Evolutionary conservation across 2,329 filamentous ascomycete species (phyloP).

Genomic region (Tolypocladium pustulatum): DNA sequence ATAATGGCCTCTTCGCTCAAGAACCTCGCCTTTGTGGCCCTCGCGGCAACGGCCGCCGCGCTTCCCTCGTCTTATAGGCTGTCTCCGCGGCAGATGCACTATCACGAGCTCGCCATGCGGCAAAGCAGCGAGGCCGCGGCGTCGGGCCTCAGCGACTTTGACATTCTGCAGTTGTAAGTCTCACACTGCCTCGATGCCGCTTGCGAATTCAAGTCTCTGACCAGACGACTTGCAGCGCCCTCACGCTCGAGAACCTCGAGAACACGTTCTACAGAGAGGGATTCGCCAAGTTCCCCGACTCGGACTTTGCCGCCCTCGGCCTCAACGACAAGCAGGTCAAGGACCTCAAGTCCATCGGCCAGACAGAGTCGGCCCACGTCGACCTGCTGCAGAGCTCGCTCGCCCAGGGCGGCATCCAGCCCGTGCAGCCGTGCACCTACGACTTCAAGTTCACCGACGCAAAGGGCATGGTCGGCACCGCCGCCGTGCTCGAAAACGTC

Average conservation of each 20-base stretch:
- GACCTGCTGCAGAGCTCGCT: conserved; percentile 41
- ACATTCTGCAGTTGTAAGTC: conserved; percentile 49
- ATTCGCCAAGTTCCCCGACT: conserved; percentile 53
- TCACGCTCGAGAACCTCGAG: conserved; percentile 68
- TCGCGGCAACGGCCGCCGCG: conserved; percentile 35
- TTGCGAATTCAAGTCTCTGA: background rate
- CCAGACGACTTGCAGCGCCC: conserved; percentile 27
- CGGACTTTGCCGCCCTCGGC: conserved; percentile 49
- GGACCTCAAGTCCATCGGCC: conserved; percentile 51
- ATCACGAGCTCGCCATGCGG: conserved; percentile 37
- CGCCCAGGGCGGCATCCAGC: conserved; percentile 49
- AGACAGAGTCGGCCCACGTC: conserved; percentile 45
- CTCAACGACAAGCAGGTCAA: conserved; percentile 15
- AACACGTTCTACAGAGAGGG: conserved; percentile 62
- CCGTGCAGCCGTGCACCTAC: conserved; percentile 61
- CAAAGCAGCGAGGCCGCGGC: conserved; percentile 35
- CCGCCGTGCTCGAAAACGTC: conserved; percentile 60
- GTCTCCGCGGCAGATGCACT: conserved; percentile 30
- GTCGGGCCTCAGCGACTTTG: conserved; percentile 39
- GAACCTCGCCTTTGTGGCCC: conserved; percentile 30
- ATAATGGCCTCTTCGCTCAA: conserved; percentile 24
- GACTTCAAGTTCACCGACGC: conserved; percentile 61
- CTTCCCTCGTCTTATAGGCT: conserved; percentile 34
- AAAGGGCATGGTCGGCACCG: conserved; percentile 56
- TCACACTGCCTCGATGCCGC: background rate